Evolutionary conservation across 768 basidiomycete genomes (phyloP), one percentile per base, ranked within the genome.

Genomic region (Lactarius indigo): DNA sequence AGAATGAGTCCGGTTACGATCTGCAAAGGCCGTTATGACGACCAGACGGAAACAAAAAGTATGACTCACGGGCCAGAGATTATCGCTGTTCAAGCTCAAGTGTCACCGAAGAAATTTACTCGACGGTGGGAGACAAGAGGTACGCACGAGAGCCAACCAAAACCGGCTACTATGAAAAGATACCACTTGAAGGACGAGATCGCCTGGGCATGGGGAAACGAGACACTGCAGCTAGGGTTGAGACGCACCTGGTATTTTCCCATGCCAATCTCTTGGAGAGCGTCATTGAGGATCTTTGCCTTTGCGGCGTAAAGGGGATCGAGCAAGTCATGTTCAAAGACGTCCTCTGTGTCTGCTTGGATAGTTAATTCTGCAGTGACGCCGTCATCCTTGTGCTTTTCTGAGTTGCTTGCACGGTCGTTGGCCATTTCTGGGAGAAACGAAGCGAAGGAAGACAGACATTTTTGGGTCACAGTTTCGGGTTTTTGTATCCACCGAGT

Each of bases 101-200:
- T 28, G 37, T n/a, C 13, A 54, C 30, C 31, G 30, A 50, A 50
- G 3, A 26, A n/a, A n/a, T 20, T n/a, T n/a, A 20, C 20, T 41
- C 35, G 42, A 57, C 15, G n/a, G 17, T 9, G 8, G 5, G 18
- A 30, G 20, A 28, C 57, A 41, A 12, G 3, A 8, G 62, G 61
- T 7, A 79, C 87, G 76, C 72, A 89, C 87, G 87, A 86, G 65
- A 90, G 80, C 88, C 88, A 91, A 44, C 89, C 89, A 75, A 91
- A 89, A 1, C 88, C 89, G 9, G 87, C 81, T 31, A 89, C 84
- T 64, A 86, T 33, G 74, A 90, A 90, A 56, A 90, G 74, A 66
- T 79, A 76, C 79, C 85, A 88, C 87, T 89, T 65, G 23, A n/a
- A n/a, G n/a, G n/a, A n/a, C n/a, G n/a, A 26, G 10, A 15, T 31